A percentile compares a stretch with the other conserved stretches of the same genome.
Evolutionary conservation across 768 basidiomycete species (phyloP).

Genomic region (Asterophora parasitica): DNA sequence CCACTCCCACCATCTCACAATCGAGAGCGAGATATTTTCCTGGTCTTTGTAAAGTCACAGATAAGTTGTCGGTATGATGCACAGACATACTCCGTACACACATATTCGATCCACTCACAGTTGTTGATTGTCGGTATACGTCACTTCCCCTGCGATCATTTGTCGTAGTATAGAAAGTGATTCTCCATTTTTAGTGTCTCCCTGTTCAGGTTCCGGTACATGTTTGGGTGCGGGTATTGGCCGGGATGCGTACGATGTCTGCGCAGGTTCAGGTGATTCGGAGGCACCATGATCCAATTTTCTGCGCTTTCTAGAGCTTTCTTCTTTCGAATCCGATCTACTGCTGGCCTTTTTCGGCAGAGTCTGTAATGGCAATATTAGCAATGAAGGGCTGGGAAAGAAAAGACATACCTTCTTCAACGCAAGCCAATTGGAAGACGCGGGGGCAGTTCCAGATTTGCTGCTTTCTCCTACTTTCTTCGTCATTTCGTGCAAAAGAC

Average conservation of each 20-base stretch:
- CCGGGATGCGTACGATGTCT: neutral
- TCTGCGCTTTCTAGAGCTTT: constrained; percentile 22
- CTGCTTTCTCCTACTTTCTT: constrained; percentile 1
- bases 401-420: constrained; percentile 42
- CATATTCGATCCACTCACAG: constrained; percentile 33
- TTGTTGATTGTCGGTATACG: constrained; percentile 35
- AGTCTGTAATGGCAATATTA: constrained; percentile 8
- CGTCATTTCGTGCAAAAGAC: constrained; percentile 1
- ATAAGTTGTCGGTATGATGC: constrained; percentile 1
- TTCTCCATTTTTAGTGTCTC: constrained; percentile 42
- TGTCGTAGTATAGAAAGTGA: constrained; percentile 39
- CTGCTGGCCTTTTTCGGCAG: constrained; percentile 14
- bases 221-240: neutral
- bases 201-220: neutral
- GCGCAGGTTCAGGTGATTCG: constrained; percentile 6
- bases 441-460: constrained; percentile 8
- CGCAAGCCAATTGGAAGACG: constrained; percentile 59
- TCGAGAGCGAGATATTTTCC: constrained; percentile 83
- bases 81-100: constrained; percentile 3
- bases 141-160: constrained; percentile 49
- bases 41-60: constrained; percentile 33
- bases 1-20: constrained; percentile 98
- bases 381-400: neutral
- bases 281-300: constrained; percentile 21
- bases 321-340: constrained; percentile 6